Conservation (phyloP, 108 stramenopile genomes). For the Seminavis robusta region DNA sequence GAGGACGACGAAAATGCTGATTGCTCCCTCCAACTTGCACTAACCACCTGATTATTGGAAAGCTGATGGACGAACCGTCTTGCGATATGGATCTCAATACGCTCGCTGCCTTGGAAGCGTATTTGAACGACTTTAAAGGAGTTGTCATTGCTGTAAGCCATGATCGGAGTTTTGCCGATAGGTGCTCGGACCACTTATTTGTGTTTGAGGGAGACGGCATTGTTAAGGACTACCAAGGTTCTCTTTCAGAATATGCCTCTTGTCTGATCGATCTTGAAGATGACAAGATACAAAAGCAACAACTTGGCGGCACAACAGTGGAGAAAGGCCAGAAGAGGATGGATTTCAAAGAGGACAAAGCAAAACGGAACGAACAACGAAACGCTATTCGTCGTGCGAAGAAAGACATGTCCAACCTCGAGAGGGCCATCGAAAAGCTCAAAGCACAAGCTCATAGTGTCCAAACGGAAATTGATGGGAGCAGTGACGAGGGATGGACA, state of each 20-base stretch:
- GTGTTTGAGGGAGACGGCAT: constrained; percentile 83
- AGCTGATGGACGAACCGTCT: constrained; percentile 64
- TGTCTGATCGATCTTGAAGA: constrained; percentile 72
- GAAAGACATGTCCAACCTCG: constrained; percentile 61
- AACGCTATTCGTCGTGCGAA: constrained; percentile 64
- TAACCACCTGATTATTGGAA: neutral
- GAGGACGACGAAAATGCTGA: constrained; percentile 29
- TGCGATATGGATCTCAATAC: constrained; percentile 80
- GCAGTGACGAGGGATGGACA: constrained; percentile 70
- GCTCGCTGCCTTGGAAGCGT: constrained; percentile 72
- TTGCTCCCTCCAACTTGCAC: neutral
- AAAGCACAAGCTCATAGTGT: constrained; percentile 39
- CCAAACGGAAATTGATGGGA: constrained; percentile 53
- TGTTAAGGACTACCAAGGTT: constrained; percentile 79
- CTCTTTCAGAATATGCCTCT: constrained; percentile 76
- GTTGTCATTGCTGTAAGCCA: constrained; percentile 91
- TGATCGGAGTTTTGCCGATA: constrained; percentile 92
- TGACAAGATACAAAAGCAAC: constrained; percentile 9
- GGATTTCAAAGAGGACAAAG: constrained; percentile 66
- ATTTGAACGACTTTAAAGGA: constrained; percentile 78
- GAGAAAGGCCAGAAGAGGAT: constrained; percentile 33
- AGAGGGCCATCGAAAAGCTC: constrained; percentile 59
- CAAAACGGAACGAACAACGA: constrained; percentile 45
- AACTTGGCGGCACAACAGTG: neutral
- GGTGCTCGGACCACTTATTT: constrained; percentile 88